A percentile compares a stretch with the other conserved stretches of the same genome.
Conservation (phyloP, 305 asterid species). For the Rubia peregrina region DNA sequence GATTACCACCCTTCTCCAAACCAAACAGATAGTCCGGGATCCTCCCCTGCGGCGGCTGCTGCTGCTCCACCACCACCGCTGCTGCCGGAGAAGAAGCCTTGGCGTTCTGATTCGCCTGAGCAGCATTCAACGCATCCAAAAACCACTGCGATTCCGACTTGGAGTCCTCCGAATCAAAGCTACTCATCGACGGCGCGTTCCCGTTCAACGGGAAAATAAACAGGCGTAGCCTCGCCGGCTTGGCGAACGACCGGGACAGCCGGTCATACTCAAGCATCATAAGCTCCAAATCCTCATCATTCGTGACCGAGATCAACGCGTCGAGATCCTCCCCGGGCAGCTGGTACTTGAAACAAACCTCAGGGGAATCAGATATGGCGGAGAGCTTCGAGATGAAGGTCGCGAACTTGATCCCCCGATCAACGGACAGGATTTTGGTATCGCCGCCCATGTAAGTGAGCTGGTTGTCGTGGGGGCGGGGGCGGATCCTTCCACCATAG, state of each 20-base stretch:
- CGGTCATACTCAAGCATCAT: conserved; percentile 41
- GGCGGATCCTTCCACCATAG: conserved; percentile 31
- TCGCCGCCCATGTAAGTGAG: conserved; percentile 33
- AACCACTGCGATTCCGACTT: conserved; percentile 35
- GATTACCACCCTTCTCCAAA: conserved; percentile 27
- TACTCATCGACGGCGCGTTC: conserved; percentile 17
- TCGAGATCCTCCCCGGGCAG: conserved; percentile 40
- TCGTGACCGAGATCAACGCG: conserved; percentile 36
- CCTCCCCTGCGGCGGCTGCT: background rate
- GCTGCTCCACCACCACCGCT: conserved; percentile 6
- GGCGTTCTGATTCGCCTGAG: conserved; percentile 24
- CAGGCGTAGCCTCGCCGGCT: conserved; percentile 33
- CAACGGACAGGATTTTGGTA: conserved; percentile 33
- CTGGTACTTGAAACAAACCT: conserved; percentile 33
- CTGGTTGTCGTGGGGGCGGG: conserved; percentile 34
- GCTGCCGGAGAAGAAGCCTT: conserved; percentile 23
- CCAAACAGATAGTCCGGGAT: conserved; percentile 33
- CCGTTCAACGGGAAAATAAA: conserved; percentile 24
- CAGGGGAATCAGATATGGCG: conserved; percentile 13
- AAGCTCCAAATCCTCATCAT: conserved; percentile 38
- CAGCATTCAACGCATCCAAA: conserved; percentile 36
- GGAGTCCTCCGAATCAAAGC: conserved; percentile 27
- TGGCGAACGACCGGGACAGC: conserved; percentile 19
- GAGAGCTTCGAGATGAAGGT: conserved; percentile 27
- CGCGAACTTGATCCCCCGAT: conserved; percentile 24